Conservation (phyloP, 139 green algal species). For the Tetratostichococcus sp. region DNA sequence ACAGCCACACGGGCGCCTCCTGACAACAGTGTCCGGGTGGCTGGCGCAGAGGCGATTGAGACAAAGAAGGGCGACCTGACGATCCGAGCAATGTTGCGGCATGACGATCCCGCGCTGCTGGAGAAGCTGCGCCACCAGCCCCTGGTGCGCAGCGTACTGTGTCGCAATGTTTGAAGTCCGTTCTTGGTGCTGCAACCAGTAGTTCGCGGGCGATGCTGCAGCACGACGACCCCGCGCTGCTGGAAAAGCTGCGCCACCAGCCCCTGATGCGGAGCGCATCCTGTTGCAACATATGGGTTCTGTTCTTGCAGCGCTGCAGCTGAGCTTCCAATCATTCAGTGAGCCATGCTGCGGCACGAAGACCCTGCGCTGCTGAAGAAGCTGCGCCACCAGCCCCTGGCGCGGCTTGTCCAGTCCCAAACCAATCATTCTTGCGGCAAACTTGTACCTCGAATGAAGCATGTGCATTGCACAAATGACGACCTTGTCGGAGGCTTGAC, state of each 20-base stretch:
- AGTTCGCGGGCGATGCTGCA: conserved; percentile 61
- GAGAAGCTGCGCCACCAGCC: conserved; percentile 47
- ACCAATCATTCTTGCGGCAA: too few species aligned
- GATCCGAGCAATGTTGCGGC: conserved; percentile 60
- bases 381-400: conserved; percentile 28
- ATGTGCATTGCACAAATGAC: too few species aligned
- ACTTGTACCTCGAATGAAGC: too few species aligned
- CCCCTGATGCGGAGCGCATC: conserved; percentile 3
- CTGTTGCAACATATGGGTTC: too few species aligned
- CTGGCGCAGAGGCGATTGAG: conserved; percentile 10
- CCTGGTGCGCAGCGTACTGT: conserved; percentile 1
- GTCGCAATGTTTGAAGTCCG: too few species aligned
- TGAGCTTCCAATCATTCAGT: too few species aligned
- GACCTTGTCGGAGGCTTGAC: too few species aligned
- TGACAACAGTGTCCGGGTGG: too few species aligned
- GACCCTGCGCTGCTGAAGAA: conserved; percentile 67
- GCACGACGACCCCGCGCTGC: conserved; percentile 67
- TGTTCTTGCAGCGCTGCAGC: too few species aligned
- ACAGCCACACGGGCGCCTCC: too few species aligned
- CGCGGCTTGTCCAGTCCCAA: too few species aligned
- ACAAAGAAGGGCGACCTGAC: conserved; percentile 69
- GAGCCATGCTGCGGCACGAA: conserved; percentile 70
- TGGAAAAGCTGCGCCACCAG: conserved; percentile 57
- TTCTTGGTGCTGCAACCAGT: too few species aligned
- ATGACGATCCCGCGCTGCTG: conserved; percentile 71